These are phyloP conservation scores for Podospora fimiseda DNA, from an alignment of 495 filamentous ascomycete genomes.

Conservation along the genomic window DNA sequence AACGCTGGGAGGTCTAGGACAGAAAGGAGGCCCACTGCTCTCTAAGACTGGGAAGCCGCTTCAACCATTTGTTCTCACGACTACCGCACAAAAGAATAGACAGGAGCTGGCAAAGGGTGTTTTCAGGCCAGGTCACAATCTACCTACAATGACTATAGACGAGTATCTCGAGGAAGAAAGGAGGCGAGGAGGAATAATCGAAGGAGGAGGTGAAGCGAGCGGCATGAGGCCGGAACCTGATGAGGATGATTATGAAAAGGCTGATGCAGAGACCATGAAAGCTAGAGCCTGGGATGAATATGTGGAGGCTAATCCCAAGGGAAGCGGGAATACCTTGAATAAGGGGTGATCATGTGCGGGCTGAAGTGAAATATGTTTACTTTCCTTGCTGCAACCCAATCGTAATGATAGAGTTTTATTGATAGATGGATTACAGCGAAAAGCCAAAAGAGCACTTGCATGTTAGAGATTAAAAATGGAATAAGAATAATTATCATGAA, in stretches of 20 bases:
- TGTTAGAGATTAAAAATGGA: no score
- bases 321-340: slow-evolving; percentile 82
- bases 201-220: slow-evolving; percentile 81
- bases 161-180: slow-evolving; percentile 94
- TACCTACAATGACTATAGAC: slow-evolving; percentile 97
- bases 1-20: slow-evolving; percentile 29
- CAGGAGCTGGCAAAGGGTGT: slow-evolving; percentile 75
- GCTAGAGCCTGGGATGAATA: slow-evolving; percentile 94
- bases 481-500: no score
- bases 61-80: slow-evolving; percentile 81
- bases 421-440: no score
- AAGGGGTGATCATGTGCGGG: slow-evolving; percentile 58
- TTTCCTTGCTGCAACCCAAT: no score
- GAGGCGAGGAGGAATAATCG: slow-evolving; percentile 78
- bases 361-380: no score
- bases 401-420: no score
- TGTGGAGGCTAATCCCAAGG: slow-evolving; percentile 80
- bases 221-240: slow-evolving; percentile 64
- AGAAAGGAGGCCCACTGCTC: slow-evolving; percentile 71
- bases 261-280: slow-evolving; percentile 86
- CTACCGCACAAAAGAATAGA: slow-evolving; percentile 51
- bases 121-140: slow-evolving; percentile 82
- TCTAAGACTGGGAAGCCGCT: slow-evolving; percentile 77
- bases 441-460: no score
- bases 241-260: slow-evolving; percentile 81